Percentiles rank a stretch among this genome's conserved stretches.
Evolutionary conservation across 148 eudicot genomes (phyloP).

Genomic region (Vaccinium macrocarpon): DNA sequence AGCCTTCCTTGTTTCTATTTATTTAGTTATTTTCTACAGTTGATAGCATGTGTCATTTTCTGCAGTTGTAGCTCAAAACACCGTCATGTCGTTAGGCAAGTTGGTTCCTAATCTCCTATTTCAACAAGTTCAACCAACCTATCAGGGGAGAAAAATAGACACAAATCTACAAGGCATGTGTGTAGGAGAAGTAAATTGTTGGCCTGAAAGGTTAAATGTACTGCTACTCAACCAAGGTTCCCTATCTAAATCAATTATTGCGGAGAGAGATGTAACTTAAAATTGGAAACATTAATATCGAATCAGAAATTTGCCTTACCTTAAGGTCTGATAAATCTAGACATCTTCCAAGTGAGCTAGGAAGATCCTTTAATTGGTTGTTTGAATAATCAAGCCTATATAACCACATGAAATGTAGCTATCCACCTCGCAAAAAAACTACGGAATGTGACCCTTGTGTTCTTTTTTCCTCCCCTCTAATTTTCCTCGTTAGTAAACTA

Average conservation of each 20-base stretch:
- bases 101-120: neutral
- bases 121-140: neutral
- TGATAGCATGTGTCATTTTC: no score
- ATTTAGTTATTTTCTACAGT: no score
- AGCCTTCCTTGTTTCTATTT: no score
- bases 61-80: no score
- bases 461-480: neutral
- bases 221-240: slow-evolving; percentile 1
- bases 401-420: slow-evolving; percentile 8
- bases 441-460: neutral
- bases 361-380: slow-evolving; percentile 67
- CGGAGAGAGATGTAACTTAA: neutral
- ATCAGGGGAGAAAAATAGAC: neutral
- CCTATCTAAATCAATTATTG: neutral
- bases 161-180: neutral
- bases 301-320: slow-evolving; percentile 40
- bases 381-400: slow-evolving; percentile 94
- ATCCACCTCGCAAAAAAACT: neutral
- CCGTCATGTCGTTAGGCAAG: neutral
- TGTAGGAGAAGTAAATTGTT: neutral
- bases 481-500: neutral
- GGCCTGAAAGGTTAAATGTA: neutral
- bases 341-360: slow-evolving; percentile 78
- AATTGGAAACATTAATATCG: slow-evolving; percentile 2
- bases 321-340: slow-evolving; percentile 66